A percentile compares a stretch with the other conserved stretches of the same genome.
phyloP scores from a whole-genome alignment of 179 eudicot genomes.

The Amaranthus tricolor region DNA sequence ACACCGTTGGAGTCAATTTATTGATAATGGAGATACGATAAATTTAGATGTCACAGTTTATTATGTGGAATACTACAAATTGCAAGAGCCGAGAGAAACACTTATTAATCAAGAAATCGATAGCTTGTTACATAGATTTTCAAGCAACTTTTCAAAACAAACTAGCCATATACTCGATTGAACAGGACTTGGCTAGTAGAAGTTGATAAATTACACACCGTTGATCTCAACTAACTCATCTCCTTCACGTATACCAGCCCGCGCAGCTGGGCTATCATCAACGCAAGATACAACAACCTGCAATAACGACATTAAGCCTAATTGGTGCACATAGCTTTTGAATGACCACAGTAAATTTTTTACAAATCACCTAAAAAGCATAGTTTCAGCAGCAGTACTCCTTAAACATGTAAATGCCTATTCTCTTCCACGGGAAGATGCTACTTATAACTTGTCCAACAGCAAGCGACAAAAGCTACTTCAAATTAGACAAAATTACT shows the following conservation, averaged over 20 bases:
- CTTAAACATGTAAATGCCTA: not conserved
- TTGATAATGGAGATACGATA: not conserved
- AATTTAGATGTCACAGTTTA: not conserved
- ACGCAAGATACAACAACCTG: slow-evolving; percentile 82
- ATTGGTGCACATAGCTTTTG: not conserved
- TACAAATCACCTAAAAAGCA: not conserved
- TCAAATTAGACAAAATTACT: not conserved
- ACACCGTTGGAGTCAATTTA: not conserved
- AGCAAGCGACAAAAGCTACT: not conserved
- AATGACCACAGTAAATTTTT: not conserved
- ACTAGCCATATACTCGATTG: not conserved
- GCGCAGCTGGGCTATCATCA: slow-evolving; percentile 89
- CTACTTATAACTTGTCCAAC: not conserved
- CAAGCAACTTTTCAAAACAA: not conserved
- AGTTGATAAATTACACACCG: slow-evolving; percentile 38
- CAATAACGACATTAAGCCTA: slow-evolving; percentile 10
- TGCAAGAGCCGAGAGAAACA: not conserved
- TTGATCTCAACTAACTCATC: slow-evolving; percentile 89
- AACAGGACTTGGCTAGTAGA: not conserved
- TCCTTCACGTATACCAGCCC: slow-evolving; percentile 88
- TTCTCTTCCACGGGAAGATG: not conserved
- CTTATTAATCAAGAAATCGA: not conserved
- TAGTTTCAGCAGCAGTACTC: not conserved
- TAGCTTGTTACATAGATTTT: not conserved
- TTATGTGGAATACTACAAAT: too few relatives aligned